A percentile compares a stretch with the other conserved stretches of the same genome.
Conservation (phyloP, 257 asterid species). For the Penstemon davidsonii region DNA sequence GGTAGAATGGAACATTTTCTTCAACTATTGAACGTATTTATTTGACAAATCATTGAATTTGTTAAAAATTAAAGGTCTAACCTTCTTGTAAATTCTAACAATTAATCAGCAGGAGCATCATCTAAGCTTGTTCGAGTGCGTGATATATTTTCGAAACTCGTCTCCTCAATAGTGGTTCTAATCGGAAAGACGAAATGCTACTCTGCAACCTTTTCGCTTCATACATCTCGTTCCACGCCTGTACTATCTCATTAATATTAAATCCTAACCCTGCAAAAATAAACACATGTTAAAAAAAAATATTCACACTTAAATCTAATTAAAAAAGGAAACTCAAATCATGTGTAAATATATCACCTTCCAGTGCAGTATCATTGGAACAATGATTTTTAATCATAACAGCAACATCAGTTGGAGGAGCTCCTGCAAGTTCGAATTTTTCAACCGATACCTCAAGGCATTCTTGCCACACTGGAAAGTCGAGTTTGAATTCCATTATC, state of each 20-base stretch:
- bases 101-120: slow-evolving; percentile 26
- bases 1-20: background rate
- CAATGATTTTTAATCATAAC: slow-evolving; percentile 86
- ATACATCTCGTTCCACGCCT: slow-evolving; percentile 91
- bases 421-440: slow-evolving; percentile 87
- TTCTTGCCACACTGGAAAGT: slow-evolving; percentile 82
- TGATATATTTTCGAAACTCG: slow-evolving; percentile 67
- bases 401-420: slow-evolving; percentile 76
- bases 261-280: slow-evolving; percentile 68
- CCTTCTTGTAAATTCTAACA: background rate
- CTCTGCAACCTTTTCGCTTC: slow-evolving; percentile 80
- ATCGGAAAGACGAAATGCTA: slow-evolving; percentile 52
- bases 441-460: slow-evolving; percentile 76
- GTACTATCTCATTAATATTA: slow-evolving; percentile 80
- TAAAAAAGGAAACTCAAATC: background rate
- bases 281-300: slow-evolving; percentile 24
- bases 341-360: slow-evolving; percentile 53
- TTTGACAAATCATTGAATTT: background rate
- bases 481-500: slow-evolving; percentile 74
- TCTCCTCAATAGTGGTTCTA: slow-evolving; percentile 75
- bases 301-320: slow-evolving; percentile 20
- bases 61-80: background rate
- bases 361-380: slow-evolving; percentile 51
- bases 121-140: slow-evolving; percentile 60
- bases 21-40: background rate